Percentiles rank a stretch among this genome's conserved stretches.
Conservation (phyloP, 768 basidiomycete genomes). For the Lactifluus echinatus region DNA sequence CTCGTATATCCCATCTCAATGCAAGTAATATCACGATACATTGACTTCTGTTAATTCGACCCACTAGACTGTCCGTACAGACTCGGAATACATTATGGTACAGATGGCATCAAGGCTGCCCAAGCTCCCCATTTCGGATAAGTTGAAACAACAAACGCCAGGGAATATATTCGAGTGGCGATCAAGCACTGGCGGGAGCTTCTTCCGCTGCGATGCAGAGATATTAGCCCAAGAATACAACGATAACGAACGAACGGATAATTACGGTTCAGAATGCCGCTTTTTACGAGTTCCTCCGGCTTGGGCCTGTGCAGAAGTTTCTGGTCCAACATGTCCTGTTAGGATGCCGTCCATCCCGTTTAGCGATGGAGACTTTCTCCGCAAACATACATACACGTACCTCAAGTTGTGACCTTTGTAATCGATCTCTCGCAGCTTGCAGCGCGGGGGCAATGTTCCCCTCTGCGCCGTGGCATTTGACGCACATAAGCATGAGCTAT, state of each 20-base stretch:
- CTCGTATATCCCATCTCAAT: not conserved
- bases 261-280: slow-evolving; percentile 48
- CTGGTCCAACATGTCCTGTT: slow-evolving; percentile 54
- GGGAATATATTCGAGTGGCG: not conserved
- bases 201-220: slow-evolving; percentile 10
- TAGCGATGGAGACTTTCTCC: not conserved
- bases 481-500: too few species aligned
- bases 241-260: not conserved
- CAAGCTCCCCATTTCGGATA: not conserved
- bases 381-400: slow-evolving; percentile 28
- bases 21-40: slow-evolving; percentile 4
- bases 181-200: slow-evolving; percentile 6
- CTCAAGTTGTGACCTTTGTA: slow-evolving; percentile 57
- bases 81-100: slow-evolving; percentile 1
- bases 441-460: slow-evolving; percentile 54
- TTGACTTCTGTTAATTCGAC: not conserved
- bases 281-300: slow-evolving; percentile 54
- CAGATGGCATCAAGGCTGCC: not conserved
- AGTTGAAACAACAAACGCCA: not conserved
- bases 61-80: slow-evolving; percentile 15
- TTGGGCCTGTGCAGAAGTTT: slow-evolving; percentile 50
- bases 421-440: slow-evolving; percentile 48
- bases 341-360: not conserved
- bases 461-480: slow-evolving; percentile 40
- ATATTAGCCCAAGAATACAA: not conserved